Conservation (phyloP, 768 basidiomycete genomes). For the Suillus bovinus region DNA sequence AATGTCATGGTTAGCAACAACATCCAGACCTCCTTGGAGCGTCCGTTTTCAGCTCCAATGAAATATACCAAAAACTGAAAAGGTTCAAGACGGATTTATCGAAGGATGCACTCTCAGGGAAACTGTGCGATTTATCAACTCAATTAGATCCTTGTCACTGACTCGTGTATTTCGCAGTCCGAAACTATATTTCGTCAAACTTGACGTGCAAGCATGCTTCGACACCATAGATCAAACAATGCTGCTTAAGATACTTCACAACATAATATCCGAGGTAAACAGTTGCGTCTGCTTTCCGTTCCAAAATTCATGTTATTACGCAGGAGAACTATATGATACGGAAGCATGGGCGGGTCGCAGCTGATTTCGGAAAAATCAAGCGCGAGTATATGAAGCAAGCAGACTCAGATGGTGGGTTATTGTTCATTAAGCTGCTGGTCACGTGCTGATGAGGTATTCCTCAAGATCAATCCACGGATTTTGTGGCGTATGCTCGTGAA, state of each 20-base stretch:
- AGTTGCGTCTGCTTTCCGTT: background rate
- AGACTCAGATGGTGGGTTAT: slow-evolving; percentile 58
- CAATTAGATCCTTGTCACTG: background rate
- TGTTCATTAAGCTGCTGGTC: too few species aligned
- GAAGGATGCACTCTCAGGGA: slow-evolving; percentile 38
- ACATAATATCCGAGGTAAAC: slow-evolving; percentile 70
- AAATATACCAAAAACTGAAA: slow-evolving; percentile 77
- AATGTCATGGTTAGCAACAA: slow-evolving; percentile 46
- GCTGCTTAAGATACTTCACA: slow-evolving; percentile 72
- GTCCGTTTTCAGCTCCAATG: slow-evolving; percentile 80
- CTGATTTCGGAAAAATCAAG: slow-evolving; percentile 55
- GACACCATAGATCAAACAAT: slow-evolving; percentile 93
- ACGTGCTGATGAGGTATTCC: background rate
- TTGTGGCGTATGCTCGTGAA: slow-evolving; percentile 65
- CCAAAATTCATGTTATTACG: slow-evolving; percentile 2
- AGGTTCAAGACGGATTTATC: slow-evolving; percentile 59
- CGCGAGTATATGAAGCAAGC: slow-evolving; percentile 62
- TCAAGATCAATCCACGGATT: slow-evolving; percentile 75
- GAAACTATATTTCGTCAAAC: slow-evolving; percentile 91
- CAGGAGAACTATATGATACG: slow-evolving; percentile 77
- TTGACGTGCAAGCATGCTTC: slow-evolving; percentile 95
- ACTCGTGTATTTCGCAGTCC: slow-evolving; percentile 51
- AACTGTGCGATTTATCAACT: slow-evolving; percentile 46
- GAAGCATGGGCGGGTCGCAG: slow-evolving; percentile 65
- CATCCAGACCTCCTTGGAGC: slow-evolving; percentile 70